Conservation (phyloP, 176 grass and related monocot genomes). For the Lolium rigidum region DNA sequence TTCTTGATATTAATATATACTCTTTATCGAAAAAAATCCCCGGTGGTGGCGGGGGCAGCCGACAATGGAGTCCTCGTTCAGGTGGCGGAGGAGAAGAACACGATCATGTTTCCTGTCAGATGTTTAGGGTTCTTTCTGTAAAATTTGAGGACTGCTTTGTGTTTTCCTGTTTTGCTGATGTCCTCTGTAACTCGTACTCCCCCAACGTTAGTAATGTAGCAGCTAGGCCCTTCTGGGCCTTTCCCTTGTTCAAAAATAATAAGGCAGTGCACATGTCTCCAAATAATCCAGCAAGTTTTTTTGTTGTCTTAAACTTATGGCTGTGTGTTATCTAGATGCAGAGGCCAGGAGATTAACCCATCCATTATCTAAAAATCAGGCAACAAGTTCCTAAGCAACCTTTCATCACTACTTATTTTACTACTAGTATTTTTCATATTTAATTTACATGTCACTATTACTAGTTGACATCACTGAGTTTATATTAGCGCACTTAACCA, state of each 20-base stretch:
- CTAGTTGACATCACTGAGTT: not conserved
- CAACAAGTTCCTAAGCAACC: not conserved
- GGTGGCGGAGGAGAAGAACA: too few species aligned
- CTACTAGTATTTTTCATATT: too few species aligned
- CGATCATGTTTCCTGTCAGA: too few species aligned
- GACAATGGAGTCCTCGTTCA: too few species aligned
- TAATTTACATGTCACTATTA: not conserved
- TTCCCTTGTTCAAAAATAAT: too few species aligned
- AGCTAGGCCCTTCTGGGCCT: too few species aligned
- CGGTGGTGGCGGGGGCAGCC: too few species aligned
- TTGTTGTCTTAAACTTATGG: not conserved
- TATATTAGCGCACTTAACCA: not conserved
- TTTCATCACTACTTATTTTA: not conserved
- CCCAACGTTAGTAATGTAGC: not conserved
- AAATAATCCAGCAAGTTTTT: not conserved
- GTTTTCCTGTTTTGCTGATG: not conserved
- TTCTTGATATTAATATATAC: too few species aligned
- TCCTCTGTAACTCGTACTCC: not conserved
- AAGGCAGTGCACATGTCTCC: not conserved
- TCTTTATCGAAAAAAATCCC: too few species aligned
- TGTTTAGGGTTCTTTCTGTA: not conserved
- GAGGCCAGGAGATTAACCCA: not conserved
- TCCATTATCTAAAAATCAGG: not conserved
- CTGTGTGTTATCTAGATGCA: not conserved
- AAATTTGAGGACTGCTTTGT: not conserved